These are phyloP conservation scores for Stipa capillata DNA, from an alignment of 176 grass and related monocot genomes.

Conservation along the genomic window DNA sequence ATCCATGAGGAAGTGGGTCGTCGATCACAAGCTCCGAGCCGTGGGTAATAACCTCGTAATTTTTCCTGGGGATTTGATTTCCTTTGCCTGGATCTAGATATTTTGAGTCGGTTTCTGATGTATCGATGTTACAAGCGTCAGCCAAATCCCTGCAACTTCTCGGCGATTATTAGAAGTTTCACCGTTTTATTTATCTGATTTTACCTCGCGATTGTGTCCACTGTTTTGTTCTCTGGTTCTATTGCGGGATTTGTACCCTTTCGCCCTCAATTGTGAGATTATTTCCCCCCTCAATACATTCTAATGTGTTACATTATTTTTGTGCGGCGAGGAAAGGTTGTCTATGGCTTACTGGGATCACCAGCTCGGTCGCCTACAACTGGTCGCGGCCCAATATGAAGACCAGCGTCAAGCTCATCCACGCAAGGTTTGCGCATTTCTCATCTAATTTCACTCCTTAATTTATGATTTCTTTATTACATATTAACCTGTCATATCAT, in stretches of 20 bases:
- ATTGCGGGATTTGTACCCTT: background rate
- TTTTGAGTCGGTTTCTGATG: background rate
- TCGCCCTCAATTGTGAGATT: background rate
- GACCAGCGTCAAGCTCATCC: conserved; percentile 97
- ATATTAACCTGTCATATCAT: background rate
- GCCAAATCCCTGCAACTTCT: background rate
- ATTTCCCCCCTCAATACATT: background rate
- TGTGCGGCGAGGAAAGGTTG: conserved; percentile 35
- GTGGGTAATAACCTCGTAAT: conserved; percentile 46
- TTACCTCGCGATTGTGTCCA: background rate
- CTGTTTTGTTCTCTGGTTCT: background rate
- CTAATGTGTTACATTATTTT: conserved; percentile 16
- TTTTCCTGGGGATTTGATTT: background rate
- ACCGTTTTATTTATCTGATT: background rate
- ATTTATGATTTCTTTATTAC: background rate
- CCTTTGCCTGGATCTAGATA: background rate
- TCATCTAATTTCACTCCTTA: background rate
- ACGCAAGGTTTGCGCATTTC: conserved; percentile 66
- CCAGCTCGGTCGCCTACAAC: conserved; percentile 88
- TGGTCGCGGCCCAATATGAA: conserved; percentile 95
- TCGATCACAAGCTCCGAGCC: conserved; percentile 93
- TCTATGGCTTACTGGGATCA: conserved; percentile 88
- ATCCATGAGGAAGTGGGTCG: conserved; percentile 73
- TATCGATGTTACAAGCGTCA: background rate
- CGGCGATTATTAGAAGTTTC: background rate